phyloP scores from a whole-genome alignment of 108 stramenopile genomes.

The Cyclostephanos invisitatus region DNA sequence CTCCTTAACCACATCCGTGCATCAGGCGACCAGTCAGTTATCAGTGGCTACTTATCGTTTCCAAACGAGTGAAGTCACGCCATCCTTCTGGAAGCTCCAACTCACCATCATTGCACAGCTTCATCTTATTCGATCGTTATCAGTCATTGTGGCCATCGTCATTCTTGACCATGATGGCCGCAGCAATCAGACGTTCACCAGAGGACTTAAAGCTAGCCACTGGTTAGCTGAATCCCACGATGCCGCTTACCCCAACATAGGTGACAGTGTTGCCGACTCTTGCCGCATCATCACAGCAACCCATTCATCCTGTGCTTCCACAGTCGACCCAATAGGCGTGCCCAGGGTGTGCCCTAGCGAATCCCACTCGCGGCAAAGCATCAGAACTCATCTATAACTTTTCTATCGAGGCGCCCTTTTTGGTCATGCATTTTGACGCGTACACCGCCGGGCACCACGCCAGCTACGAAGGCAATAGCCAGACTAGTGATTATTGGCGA shows the following conservation, averaged over 20 bases:
- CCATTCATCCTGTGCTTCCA: too few relatives aligned
- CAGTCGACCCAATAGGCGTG: neutral
- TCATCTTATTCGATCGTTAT: neutral
- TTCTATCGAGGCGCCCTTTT: neutral
- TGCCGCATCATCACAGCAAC: too few relatives aligned
- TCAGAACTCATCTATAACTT: neutral
- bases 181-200: neutral
- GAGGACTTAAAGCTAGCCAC: neutral
- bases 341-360: neutral
- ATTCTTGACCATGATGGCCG: neutral
- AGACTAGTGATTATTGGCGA: too few relatives aligned
- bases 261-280: neutral
- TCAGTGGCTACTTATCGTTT: slow-evolving; percentile 7
- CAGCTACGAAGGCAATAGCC: too few relatives aligned
- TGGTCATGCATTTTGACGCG: neutral
- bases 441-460: neutral
- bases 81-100: slow-evolving; percentile 5
- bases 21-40: neutral
- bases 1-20: slow-evolving; percentile 7
- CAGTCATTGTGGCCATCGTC: neutral
- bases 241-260: neutral
- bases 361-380: neutral
- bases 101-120: neutral
- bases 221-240: neutral
- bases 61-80: neutral